Conservation (phyloP, 192 early-diverging fungal genomes). For the Oehlia diaphana region DNA sequence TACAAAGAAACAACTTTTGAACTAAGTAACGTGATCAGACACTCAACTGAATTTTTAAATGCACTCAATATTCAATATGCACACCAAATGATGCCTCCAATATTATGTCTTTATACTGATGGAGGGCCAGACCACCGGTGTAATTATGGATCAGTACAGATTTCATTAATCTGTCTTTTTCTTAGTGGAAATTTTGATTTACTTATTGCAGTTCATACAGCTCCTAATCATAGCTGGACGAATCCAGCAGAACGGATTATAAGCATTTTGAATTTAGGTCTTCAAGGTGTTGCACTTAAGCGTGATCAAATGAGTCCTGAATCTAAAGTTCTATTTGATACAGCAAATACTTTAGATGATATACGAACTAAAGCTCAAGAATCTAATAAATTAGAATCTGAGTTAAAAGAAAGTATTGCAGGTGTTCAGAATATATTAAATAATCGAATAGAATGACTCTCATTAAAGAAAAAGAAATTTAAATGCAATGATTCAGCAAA, state of each 20-base stretch:
- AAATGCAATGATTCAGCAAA: background rate
- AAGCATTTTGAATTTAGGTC: background rate
- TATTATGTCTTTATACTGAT: conserved; percentile 6
- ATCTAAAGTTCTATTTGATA: background rate
- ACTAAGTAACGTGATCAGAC: background rate
- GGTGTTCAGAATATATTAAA: background rate
- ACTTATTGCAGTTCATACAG: background rate
- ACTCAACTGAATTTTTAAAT: conserved; percentile 6
- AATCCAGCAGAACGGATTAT: background rate
- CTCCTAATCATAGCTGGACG: background rate
- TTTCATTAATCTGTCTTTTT: conserved; percentile 7
- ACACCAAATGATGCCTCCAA: background rate
- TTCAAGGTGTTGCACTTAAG: background rate
- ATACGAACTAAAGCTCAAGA: background rate
- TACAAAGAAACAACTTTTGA: background rate
- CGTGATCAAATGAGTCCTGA: background rate
- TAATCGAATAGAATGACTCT: background rate
- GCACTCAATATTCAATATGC: background rate
- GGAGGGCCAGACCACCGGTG: background rate
- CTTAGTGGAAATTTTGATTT: background rate
- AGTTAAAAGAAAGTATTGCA: background rate
- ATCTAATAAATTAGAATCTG: conserved; percentile 2
- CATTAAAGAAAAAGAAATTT: background rate
- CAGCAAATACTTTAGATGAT: background rate
- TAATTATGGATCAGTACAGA: conserved; percentile 5